Evolutionary conservation across 2,329 filamentous ascomycete genomes (phyloP), one percentile per base, ranked within the genome.

Genomic region (Stagonosporopsis cucurbitacearum): DNA sequence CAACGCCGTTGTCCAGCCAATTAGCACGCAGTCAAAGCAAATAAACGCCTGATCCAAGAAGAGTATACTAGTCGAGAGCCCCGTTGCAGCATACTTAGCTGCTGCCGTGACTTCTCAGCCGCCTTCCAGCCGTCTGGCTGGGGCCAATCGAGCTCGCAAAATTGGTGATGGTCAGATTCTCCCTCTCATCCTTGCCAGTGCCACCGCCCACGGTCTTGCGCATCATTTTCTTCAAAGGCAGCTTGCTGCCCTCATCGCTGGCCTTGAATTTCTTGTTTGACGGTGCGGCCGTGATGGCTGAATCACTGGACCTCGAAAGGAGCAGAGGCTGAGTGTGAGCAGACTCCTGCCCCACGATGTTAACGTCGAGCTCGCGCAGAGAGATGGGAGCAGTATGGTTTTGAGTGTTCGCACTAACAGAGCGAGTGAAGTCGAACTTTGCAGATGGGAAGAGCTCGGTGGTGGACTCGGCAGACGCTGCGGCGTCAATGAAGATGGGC

Each of bases 401-500:
- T 17, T 58, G 50, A 25, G 57, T 23, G 23, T 54, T 50, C 44
- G 67, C 64, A 64, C 62, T 72, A 19, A 70, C 58, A 23, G 70
- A 68, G 33, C 63, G 68, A 23, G 68, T 52, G 43, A 68, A 64
- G 36, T 54, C 62, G 8, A 69, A 67, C 37, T 71, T 68, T 15
- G 54, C 40, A 8, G 66, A 41, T 19, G 53, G 60, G 60, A 75
- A 69, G 19, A 70, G 60, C 43, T 70, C 65, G 40, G 68, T 67
- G 11, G 69, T 60, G 4, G 65, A 67, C 12, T 73, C 46, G 65
- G 65, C 50, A 25, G 73, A 54, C 62, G 83, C 80, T 49, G 65
- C 69, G 13, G 73, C 69, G 63, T 85, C 83, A 59, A 80, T 81
- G 66, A 83, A 85, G 54, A 86, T 76, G 53, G 79, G 80, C 26